phyloP scores from a whole-genome alignment of 495 filamentous ascomycete species.

The Aspergillus conjunctus region DNA sequence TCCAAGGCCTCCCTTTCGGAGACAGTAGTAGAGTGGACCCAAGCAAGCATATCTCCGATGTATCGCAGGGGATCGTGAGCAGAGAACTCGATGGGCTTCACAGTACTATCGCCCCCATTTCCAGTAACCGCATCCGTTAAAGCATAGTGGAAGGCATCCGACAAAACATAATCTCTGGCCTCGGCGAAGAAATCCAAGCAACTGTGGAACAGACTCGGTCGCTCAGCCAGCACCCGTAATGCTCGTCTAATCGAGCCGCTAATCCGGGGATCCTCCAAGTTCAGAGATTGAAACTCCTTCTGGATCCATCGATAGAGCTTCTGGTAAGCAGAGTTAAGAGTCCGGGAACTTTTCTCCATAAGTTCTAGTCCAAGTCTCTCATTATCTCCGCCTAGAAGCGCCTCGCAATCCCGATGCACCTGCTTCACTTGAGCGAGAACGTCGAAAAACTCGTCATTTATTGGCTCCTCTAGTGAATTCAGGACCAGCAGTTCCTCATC shows the following conservation, averaged over 20 bases:
- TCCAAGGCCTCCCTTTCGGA: conserved; percentile 93
- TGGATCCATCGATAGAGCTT: conserved; percentile 96
- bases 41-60: conserved; percentile 96
- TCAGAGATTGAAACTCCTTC: conserved; percentile 86
- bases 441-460: conserved; percentile 84
- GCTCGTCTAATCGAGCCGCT: conserved; percentile 82
- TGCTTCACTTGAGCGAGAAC: conserved; percentile 80
- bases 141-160: conserved; percentile 88
- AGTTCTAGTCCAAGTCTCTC: conserved; percentile 84
- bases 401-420: conserved; percentile 84
- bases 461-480: conserved; percentile 74
- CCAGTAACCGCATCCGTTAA: conserved; percentile 71
- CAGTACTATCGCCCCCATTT: conserved; percentile 47
- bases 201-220: conserved; percentile 86
- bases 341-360: conserved; percentile 83
- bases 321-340: conserved; percentile 89
- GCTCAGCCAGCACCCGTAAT: conserved; percentile 83
- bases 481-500: conserved; percentile 74
- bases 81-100: conserved; percentile 92
- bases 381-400: conserved; percentile 86
- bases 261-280: conserved; percentile 93
- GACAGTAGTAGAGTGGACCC: conserved; percentile 91
- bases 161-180: conserved; percentile 81
- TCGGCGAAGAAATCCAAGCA: conserved; percentile 94
- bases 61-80: conserved; percentile 93